A percentile compares a stretch with the other conserved stretches of the same genome.
These are phyloP conservation scores for Aspergillus udagawae DNA, from an alignment of 2,329 filamentous ascomycete species.

Conservation along the genomic window DNA sequence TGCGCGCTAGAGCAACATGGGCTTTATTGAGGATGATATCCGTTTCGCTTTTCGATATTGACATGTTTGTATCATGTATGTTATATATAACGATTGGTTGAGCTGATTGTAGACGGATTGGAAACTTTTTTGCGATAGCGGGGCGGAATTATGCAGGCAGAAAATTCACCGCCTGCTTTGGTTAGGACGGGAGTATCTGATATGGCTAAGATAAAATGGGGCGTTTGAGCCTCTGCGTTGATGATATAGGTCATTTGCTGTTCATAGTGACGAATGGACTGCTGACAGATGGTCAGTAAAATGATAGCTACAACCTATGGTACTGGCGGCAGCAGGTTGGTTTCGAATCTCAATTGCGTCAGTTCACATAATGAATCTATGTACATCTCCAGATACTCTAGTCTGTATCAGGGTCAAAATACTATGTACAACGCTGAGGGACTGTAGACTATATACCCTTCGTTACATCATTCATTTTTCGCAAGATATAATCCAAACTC, in stretches of 20 bases:
- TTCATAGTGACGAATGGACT: neutral
- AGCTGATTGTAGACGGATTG: neutral
- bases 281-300: neutral
- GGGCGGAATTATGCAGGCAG: constrained; percentile 9
- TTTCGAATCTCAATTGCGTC: neutral
- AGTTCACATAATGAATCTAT: neutral
- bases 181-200: neutral
- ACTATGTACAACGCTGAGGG: neutral
- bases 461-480: neutral
- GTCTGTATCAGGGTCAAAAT: neutral
- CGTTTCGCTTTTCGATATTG: constrained; percentile 39
- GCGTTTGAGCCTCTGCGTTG: neutral
- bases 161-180: constrained; percentile 1
- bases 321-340: neutral
- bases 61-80: constrained; percentile 17
- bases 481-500: neutral
- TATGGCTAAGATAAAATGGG: neutral
- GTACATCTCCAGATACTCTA: neutral
- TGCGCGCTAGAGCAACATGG: constrained; percentile 51
- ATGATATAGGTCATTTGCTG: neutral
- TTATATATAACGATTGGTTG: neutral
- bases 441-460: neutral
- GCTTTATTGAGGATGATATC: constrained; percentile 55
- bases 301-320: neutral
- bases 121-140: constrained; percentile 9